Evolutionary conservation across 768 basidiomycete genomes (phyloP), one percentile per base, ranked within the genome.

Genomic region (Lyophyllum atratum): DNA sequence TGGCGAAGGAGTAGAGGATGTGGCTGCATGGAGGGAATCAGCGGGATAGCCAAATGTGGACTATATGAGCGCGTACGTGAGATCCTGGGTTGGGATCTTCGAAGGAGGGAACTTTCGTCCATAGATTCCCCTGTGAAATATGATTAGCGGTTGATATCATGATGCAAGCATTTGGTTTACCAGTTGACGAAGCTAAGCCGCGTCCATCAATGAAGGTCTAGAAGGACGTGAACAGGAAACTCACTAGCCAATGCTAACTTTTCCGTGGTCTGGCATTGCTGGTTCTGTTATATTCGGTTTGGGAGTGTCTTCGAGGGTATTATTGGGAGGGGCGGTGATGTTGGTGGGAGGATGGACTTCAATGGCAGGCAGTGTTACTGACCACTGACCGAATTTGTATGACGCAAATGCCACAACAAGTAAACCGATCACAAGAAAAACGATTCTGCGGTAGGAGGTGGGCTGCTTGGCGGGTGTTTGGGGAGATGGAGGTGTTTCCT

Each of bases 1-100:
- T 92, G 19, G 93, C 97, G 64, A 98, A 98, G 1, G 95, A 92
- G 67, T 95, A 94, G 33, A 95, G 85, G 64, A 96, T 85, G 70
- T 96, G 95, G 24, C 90, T 92, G 61, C 49, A 26, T 15, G 40
- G 47, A 31, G 46, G 14, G 43, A 47, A 44, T 67, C 48, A 60
- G 52, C 12, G 46, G 40, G 24, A 40, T 19, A 29, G 46, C 29
- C 19, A 14, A 60, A 17, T 43, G 43, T 26, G 29, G 15, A 55
- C 19, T 53, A 29, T 33, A 51, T 47, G 29, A 33, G 34, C 33
- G 75, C 86, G 60, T 73, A 92, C 90, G 96, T 98, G 63, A 99
- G 82, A 68, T 95, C 87, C 19, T 90, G 71, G 2, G 73, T 83
- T 11, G 95, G 97, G 59, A 98, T 93, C 48, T 83, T 69, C 3